These are phyloP conservation scores for Pseudogymnoascus sp. DNA, from an alignment of 2,329 filamentous ascomycete genomes.

Conservation along the genomic window DNA sequence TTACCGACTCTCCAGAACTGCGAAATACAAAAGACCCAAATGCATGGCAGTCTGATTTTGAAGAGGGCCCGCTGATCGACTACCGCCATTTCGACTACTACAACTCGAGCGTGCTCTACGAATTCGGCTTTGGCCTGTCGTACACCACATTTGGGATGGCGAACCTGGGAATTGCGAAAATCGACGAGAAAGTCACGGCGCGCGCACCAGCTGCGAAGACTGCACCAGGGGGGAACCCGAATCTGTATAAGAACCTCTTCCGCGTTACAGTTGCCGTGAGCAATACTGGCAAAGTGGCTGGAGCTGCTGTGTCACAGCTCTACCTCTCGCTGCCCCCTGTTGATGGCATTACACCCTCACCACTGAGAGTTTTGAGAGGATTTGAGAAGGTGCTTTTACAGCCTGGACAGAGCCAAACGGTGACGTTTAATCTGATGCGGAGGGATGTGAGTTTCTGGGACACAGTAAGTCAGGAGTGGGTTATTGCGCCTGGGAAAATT, in stretches of 20 bases:
- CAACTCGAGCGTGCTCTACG: conserved; percentile 57
- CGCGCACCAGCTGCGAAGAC: conserved; percentile 1
- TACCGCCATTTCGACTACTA: conserved; percentile 62
- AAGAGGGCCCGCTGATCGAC: conserved; percentile 71
- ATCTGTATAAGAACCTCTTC: conserved; percentile 32
- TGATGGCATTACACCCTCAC: not conserved
- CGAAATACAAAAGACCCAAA: conserved; percentile 24
- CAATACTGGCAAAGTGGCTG: conserved; percentile 54
- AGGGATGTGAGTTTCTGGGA: conserved; percentile 71
- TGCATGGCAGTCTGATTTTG: conserved; percentile 52
- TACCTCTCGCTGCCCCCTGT: conserved; percentile 37
- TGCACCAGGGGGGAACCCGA: conserved; percentile 26
- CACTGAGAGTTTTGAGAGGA: conserved; percentile 40
- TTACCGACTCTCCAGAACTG: conserved; percentile 37
- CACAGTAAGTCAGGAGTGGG: conserved; percentile 59
- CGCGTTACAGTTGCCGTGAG: conserved; percentile 51
- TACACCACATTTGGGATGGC: conserved; percentile 64
- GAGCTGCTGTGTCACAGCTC: conserved; percentile 61
- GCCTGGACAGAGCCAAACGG: conserved; percentile 35
- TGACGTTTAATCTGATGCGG: conserved; percentile 50
- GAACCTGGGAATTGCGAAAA: conserved; percentile 31
- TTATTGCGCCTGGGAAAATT: conserved; percentile 39
- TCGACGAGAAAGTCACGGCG: not conserved
- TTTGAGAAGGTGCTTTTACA: conserved; percentile 50
- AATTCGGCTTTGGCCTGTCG: conserved; percentile 70